Percentiles rank a stretch among this genome's conserved stretches.
Evolutionary conservation across 768 basidiomycete genomes (phyloP).

Genomic region (Russula griseocarnosa): DNA sequence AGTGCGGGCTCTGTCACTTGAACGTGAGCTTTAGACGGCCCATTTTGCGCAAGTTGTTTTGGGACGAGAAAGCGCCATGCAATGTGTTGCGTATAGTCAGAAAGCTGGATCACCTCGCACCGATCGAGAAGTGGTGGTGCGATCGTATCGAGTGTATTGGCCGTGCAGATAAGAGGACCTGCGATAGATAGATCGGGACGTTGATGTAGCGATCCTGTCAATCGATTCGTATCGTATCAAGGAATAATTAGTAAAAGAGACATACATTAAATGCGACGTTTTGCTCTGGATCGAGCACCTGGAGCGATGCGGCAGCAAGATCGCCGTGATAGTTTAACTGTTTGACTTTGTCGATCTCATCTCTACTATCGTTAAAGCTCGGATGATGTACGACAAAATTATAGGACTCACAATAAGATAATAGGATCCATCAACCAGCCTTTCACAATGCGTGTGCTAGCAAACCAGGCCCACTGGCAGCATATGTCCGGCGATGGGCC

Average conservation of each 20-base stretch:
- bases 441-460: slow-evolving; percentile 86
- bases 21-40: slow-evolving; percentile 57
- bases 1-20: slow-evolving; percentile 66
- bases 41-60: slow-evolving; percentile 81
- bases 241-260: slow-evolving; percentile 12
- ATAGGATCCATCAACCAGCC: slow-evolving; percentile 79
- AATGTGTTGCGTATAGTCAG: slow-evolving; percentile 85
- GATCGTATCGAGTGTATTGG: slow-evolving; percentile 86
- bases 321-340: slow-evolving; percentile 89
- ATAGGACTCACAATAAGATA: slow-evolving; percentile 53
- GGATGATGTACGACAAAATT: neutral
- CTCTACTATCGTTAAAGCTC: slow-evolving; percentile 36
- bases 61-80: slow-evolving; percentile 83
- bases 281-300: slow-evolving; percentile 93
- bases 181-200: slow-evolving; percentile 81
- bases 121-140: slow-evolving; percentile 83
- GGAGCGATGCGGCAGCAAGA: slow-evolving; percentile 83
- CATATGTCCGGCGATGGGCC: slow-evolving; percentile 83
- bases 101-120: slow-evolving; percentile 81
- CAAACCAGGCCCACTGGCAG: slow-evolving; percentile 80
- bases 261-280: slow-evolving; percentile 75
- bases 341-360: slow-evolving; percentile 90
- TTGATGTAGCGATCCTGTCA: slow-evolving; percentile 86
- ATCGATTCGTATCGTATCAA: slow-evolving; percentile 5
- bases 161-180: slow-evolving; percentile 88